Evolutionary conservation across 2,329 filamentous ascomycete genomes (phyloP), one percentile per base, ranked within the genome.

Genomic region (Septoria linicola): DNA sequence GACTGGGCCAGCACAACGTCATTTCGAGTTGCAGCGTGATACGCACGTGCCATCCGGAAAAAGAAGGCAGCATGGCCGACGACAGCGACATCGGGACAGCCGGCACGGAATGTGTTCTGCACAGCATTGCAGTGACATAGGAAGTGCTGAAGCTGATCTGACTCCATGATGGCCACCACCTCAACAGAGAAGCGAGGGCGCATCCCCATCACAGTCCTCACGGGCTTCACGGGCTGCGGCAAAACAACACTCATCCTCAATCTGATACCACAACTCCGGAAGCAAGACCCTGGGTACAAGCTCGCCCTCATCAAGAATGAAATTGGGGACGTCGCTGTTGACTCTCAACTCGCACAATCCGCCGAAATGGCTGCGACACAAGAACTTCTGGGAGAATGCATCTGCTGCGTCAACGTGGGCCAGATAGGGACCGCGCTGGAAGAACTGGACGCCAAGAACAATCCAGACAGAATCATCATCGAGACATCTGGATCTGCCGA

Each of bases 391-490:
- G 95, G 96, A 69, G 93, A 92, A 60, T 97, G 93, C 74, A 97
- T 99, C 72, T 99, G 93, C 80, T 99, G 93, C 76, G 97, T 97
- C 69, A 85, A 97, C 20, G 92, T 99, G 54, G 93, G 93, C 13
- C 89, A 95, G 70, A 82, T 99, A 6, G 82, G 83, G 53, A 83
- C 87, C 41, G 91, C 92, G 1, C 83, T 99, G 14, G 73, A 80
- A 36, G 84, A 93, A 65, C 83, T 99, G 34, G 80, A 81, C 43
- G 70, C 74, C 20, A 73, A 79, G 31, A 73, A 79, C 39, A 51
- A 59, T 0, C 92, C 90, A 0, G 88, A 96, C 67, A 82, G 93
- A 49, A 93, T 99, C 70, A 83, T 99, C 45, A 84, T 99, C 68
- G 93, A 99, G 77, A 99, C 93, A 2, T 88, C 83, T 32, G 93